These are phyloP conservation scores for Mycena polygramma DNA, from an alignment of 768 basidiomycete genomes.

Conservation along the genomic window DNA sequence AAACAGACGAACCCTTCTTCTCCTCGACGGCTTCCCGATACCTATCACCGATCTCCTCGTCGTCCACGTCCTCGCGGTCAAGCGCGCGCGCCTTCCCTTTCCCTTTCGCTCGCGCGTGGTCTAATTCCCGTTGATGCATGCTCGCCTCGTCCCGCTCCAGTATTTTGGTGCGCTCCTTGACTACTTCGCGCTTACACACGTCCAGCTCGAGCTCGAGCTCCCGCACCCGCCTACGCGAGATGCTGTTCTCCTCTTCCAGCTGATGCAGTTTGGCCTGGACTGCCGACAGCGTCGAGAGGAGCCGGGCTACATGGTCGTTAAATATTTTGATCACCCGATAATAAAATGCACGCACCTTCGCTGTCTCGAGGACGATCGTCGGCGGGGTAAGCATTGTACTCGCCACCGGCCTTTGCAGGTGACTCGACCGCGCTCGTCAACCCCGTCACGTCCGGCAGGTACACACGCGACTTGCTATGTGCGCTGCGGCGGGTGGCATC, in stretches of 20 bases:
- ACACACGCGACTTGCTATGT: constrained; percentile 54
- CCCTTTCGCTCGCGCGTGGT: constrained; percentile 46
- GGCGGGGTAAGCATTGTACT: constrained; percentile 64
- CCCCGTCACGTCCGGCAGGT: constrained; percentile 88
- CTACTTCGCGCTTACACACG: constrained; percentile 83
- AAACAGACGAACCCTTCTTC: constrained; percentile 78
- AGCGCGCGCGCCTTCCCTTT: constrained; percentile 56
- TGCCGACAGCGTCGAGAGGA: constrained; percentile 69
- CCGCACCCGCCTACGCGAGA: constrained; percentile 84
- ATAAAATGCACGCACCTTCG: constrained; percentile 64
- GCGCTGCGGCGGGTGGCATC: constrained; percentile 41
- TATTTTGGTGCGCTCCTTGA: constrained; percentile 74
- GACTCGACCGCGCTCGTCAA: constrained; percentile 83
- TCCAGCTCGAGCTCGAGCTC: constrained; percentile 92
- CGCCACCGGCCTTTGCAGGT: constrained; percentile 69
- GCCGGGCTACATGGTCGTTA: constrained; percentile 59
- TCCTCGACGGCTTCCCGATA: constrained; percentile 88
- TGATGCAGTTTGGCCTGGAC: constrained; percentile 79
- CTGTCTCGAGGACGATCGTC: constrained; percentile 66
- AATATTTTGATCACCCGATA: background rate
- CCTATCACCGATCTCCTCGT: constrained; percentile 58
- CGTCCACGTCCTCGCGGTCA: constrained; percentile 47
- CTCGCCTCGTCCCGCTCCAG: constrained; percentile 67
- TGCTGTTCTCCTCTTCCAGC: constrained; percentile 85
- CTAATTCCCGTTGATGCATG: constrained; percentile 44